Base-by-base conservation (phyloP, 192 early-diverging fungal species). In the Coemansia sp. region DNA sequence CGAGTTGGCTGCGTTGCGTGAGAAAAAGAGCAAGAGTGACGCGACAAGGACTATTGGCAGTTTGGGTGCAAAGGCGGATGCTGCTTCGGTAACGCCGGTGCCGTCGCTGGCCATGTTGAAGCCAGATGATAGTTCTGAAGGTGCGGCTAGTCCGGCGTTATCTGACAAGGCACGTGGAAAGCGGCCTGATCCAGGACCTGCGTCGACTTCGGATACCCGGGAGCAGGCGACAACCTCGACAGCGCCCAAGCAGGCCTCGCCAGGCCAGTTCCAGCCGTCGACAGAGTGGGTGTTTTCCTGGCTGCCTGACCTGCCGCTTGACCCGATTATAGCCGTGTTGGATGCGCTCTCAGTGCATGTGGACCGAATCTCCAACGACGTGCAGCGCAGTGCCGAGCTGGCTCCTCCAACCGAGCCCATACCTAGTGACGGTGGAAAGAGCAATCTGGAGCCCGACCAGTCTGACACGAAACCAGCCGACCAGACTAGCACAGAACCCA, bases 151-250 rank as follows among this genome's bases (percentile, higher is more conserved):
- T 43, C 71, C 66, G 10, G 66, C 69, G n/a, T 47, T 90, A n/a
- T 92, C 92, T 8, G 90, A 90, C 26, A 92, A 91, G 73, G 86
- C 87, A 1, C 85, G 84, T 14, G 92, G 91, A 14, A 92, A 92
- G 63, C 62, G 82, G 35, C 87, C 90, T 2, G 88, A 86, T 3
- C 27, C 56, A 14, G 38, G 23, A 6, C 43, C 50, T 35, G 54
- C 60, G 51, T 26, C 54, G 37, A 20, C 22, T 3, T 29, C 56
- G 20, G 27, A 55, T 38, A 57, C 51, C 16, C 65, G 54, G 19
- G 68, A 59, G 5, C 45, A 60, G 22, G 7, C 27, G 8, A 23
- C 14, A 48, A n/a, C 16, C 14, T 4, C 66, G 2, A 35, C 54
- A 8, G 27, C 41, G 13, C 20, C 45, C 18, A 58, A 12, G 19